Percentiles rank a stretch among this genome's conserved stretches.
phyloP scores from a whole-genome alignment of 2,329 filamentous ascomycete species.

The Dryadomyces quercivorus region DNA sequence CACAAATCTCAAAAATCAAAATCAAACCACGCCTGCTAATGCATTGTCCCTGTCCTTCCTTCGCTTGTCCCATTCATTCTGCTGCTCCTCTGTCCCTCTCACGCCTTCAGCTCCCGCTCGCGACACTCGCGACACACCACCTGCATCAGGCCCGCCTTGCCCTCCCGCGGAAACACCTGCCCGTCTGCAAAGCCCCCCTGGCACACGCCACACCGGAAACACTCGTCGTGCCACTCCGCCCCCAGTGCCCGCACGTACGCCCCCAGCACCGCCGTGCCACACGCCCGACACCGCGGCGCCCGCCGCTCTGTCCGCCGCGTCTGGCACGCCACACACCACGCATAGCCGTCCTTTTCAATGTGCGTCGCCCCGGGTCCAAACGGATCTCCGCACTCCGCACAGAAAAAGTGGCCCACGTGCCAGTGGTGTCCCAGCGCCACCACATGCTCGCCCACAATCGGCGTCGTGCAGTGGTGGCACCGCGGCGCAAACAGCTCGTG shows the following conservation, averaged over 20 bases:
- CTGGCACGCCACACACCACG: conserved; percentile 91
- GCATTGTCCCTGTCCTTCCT: neutral
- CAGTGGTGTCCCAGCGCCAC: conserved; percentile 90
- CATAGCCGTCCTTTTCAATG: conserved; percentile 93
- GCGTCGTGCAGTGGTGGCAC: conserved; percentile 92
- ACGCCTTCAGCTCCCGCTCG: conserved; percentile 45
- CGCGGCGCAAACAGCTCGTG: conserved; percentile 87
- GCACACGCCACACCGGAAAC: conserved; percentile 68
- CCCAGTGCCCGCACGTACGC: conserved; percentile 83
- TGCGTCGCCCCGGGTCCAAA: conserved; percentile 62
- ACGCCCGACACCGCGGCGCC: conserved; percentile 78
- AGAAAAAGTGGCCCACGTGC: conserved; percentile 98
- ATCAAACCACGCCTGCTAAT: neutral
- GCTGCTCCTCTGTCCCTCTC: neutral
- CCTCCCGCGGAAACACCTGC: conserved; percentile 49
- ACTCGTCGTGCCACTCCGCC: conserved; percentile 85
- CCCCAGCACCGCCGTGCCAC: conserved; percentile 73
- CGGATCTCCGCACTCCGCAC: conserved; percentile 93
- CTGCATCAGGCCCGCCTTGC: conserved; percentile 30
- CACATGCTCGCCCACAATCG: conserved; percentile 89
- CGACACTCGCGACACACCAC: conserved; percentile 52
- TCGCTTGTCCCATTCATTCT: neutral
- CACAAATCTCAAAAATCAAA: neutral
- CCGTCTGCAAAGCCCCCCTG: conserved; percentile 50
- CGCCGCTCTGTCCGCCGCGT: conserved; percentile 82